These are phyloP conservation scores for Leccinum pachyderme DNA, from an alignment of 1,284 basidiomycete genomes.

Conservation along the genomic window DNA sequence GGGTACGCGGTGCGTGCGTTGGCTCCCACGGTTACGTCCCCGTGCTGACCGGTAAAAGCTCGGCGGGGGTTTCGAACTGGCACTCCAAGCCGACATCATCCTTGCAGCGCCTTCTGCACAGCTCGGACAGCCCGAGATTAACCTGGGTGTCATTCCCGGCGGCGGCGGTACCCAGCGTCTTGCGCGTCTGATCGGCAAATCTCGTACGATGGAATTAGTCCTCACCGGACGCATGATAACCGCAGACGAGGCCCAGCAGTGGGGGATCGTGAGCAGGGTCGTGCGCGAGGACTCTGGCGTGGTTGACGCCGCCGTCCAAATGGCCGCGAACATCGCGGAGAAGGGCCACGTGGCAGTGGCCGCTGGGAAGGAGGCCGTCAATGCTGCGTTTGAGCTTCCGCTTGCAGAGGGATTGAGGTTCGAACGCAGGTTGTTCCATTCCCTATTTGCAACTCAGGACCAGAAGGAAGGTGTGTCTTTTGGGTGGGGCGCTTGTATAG, in stretches of 20 bases:
- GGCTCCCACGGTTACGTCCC: background rate
- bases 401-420: slow-evolving; percentile 84
- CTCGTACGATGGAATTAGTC: slow-evolving; percentile 93
- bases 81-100: slow-evolving; percentile 96
- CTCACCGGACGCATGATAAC: slow-evolving; percentile 83
- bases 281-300: slow-evolving; percentile 78
- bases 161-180: slow-evolving; percentile 86
- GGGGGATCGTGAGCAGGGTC: slow-evolving; percentile 83
- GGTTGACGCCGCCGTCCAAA: slow-evolving; percentile 83
- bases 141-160: slow-evolving; percentile 94
- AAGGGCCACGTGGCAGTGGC: slow-evolving; percentile 87
- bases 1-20: slow-evolving; percentile 80
- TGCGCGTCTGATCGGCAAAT: slow-evolving; percentile 86
- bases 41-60: slow-evolving; percentile 48
- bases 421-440: slow-evolving; percentile 91
- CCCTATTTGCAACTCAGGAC: slow-evolving; percentile 91
- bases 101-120: slow-evolving; percentile 91
- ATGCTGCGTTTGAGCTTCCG: slow-evolving; percentile 84
- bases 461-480: slow-evolving; percentile 86
- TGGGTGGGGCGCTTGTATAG: background rate
- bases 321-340: slow-evolving; percentile 79
- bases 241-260: slow-evolving; percentile 82
- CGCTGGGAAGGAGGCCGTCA: slow-evolving; percentile 95
- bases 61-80: slow-evolving; percentile 95
- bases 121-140: slow-evolving; percentile 98